Conservation (phyloP, 495 filamentous ascomycete genomes). For the Venustampulla echinocandica region DNA sequence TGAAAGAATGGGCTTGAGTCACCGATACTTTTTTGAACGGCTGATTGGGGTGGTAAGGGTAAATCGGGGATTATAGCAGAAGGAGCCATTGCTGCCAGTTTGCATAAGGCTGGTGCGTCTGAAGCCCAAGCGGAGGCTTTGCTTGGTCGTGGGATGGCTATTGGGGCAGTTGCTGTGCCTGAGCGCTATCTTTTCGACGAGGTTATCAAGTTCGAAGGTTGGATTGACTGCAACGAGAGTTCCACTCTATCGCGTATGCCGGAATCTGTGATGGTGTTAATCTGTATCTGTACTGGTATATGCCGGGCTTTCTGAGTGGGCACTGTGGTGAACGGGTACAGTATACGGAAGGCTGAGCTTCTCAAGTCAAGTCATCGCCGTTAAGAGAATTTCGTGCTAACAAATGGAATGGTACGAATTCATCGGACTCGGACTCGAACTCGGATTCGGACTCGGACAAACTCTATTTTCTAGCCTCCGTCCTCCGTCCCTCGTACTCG, state of each 20-base stretch:
- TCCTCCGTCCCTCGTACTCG: no score
- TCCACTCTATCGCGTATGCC: no score
- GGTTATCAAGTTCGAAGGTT: no score
- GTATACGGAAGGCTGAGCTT: not conserved
- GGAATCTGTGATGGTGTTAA: no score
- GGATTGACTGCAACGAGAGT: no score
- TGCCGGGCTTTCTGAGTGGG: no score
- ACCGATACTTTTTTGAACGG: constrained; percentile 7
- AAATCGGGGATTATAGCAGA: constrained; percentile 4
- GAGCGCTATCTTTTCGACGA: not conserved
- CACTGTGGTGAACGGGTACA: not conserved
- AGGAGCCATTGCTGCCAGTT: constrained; percentile 8
- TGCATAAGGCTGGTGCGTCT: not conserved
- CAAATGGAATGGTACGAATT: not conserved
- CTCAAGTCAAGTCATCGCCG: no score
- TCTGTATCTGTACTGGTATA: no score
- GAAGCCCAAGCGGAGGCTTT: not conserved
- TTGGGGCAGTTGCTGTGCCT: no score
- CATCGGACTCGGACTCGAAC: not conserved
- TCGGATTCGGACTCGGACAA: not conserved
- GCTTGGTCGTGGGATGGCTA: not conserved
- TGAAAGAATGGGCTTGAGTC: not conserved
- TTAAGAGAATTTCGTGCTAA: not conserved
- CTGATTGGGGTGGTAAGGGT: constrained; percentile 7
- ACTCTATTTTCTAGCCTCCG: not conserved